These are phyloP conservation scores for Pseudocercospora pini-densiflorae DNA, from an alignment of 2,329 filamentous ascomycete genomes.

Conservation along the genomic window DNA sequence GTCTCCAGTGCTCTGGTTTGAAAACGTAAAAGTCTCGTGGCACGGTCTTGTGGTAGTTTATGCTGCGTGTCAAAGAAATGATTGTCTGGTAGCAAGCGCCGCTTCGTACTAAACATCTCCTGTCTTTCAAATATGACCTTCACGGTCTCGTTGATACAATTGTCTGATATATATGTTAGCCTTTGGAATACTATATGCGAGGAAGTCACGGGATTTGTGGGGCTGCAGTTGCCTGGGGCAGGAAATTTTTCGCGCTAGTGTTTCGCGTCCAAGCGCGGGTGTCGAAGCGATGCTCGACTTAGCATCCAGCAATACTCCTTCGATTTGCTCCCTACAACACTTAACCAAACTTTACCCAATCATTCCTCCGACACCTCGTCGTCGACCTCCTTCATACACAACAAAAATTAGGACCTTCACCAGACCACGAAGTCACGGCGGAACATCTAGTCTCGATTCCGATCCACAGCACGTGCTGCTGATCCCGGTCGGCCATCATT, in stretches of 20 bases:
- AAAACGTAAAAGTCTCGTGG: not conserved
- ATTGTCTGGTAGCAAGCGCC: not conserved
- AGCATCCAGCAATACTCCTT: not conserved
- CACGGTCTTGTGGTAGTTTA: not conserved
- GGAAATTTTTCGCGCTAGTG: not conserved
- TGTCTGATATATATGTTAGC: too few species aligned
- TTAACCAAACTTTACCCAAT: too few species aligned
- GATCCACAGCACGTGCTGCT: too few species aligned
- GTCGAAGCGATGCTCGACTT: not conserved
- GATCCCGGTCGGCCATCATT: too few species aligned
- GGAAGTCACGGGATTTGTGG: not conserved
- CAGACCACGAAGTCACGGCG: too few species aligned
- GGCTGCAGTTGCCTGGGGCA: not conserved
- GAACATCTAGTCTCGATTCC: too few species aligned
- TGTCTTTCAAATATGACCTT: too few species aligned
- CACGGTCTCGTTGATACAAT: too few species aligned
- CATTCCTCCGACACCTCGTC: not conserved
- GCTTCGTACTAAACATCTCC: not conserved
- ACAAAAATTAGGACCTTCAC: too few species aligned
- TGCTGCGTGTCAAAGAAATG: not conserved
- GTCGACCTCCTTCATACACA: not conserved
- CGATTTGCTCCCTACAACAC: too few species aligned
- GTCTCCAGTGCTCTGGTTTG: not conserved
- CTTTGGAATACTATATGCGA: not conserved
- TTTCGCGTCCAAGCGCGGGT: not conserved